phyloP scores from a whole-genome alignment of 2,329 filamentous ascomycete genomes.

The Penicillium sp. region DNA sequence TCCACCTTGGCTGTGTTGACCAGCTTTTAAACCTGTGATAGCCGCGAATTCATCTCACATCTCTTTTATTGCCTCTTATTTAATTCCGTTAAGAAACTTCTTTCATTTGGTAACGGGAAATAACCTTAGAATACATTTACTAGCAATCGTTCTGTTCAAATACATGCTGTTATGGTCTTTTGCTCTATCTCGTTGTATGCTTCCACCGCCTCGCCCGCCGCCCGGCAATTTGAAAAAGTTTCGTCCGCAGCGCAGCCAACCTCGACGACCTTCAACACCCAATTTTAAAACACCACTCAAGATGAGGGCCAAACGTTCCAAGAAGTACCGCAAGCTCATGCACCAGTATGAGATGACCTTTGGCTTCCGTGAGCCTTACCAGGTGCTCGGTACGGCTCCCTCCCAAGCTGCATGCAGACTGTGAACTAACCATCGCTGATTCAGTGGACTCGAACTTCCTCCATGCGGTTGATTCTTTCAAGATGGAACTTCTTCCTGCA shows the following conservation, averaged over 20 bases:
- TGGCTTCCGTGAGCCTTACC: constrained; percentile 91
- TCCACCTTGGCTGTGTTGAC: no score
- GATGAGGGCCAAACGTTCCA: constrained; percentile 71
- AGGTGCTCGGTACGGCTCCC: constrained; percentile 68
- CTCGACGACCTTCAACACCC: constrained; percentile 12
- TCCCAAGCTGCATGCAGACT: constrained; percentile 6
- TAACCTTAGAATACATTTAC: no score
- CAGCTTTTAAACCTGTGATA: no score
- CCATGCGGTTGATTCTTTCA: constrained; percentile 77
- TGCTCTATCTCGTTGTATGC: neutral
- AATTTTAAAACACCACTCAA: constrained; percentile 32
- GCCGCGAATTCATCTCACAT: no score
- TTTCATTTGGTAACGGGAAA: no score
- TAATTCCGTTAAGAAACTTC: no score
- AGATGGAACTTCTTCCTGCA: constrained; percentile 82
- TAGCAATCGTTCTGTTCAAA: no score
- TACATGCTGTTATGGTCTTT: neutral
- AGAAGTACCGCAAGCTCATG: constrained; percentile 90
- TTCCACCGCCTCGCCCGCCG: constrained; percentile 24
- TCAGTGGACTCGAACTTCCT: constrained; percentile 84
- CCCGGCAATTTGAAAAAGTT: constrained; percentile 45
- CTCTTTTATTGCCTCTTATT: no score
- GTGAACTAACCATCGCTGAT: constrained; percentile 21
- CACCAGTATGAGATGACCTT: constrained; percentile 86
- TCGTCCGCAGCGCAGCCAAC: constrained; percentile 20